Base-by-base conservation (phyloP, 176 grass and related monocot species). In the Metroxylon sagu region DNA sequence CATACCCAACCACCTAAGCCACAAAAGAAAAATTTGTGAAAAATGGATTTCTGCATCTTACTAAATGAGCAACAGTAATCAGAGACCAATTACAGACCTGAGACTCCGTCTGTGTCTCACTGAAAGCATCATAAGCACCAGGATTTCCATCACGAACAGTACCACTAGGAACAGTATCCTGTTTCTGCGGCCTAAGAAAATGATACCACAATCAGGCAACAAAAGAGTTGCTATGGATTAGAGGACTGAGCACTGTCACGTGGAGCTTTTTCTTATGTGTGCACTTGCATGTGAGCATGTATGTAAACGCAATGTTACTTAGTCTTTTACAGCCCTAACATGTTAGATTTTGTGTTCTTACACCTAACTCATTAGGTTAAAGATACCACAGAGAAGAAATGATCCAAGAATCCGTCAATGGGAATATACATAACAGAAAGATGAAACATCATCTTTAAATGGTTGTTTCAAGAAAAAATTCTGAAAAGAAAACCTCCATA, bases 71-170 rank as follows among this genome's bases (percentile, higher is more conserved):
- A 82, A 14, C 8, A 49, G 52, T 55, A 59, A 60, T 69, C n/a
- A 27, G 68, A 18, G 52, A 49, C 12, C 31, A 19, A 68, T 54
- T 55, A 29, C 54, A 29, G 16, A 96, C 86, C 92, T 96, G 92
- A 27, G 86, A 88, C 52, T 90, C 91, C 14, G 91, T 74, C 61
- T 90, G 92, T 4, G 92, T 88, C 77, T 90, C 92, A 57, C 86
- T 96, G 71, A 96, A 96, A 66, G 71, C 68, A 68, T 82, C 67
- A 59, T 85, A 90, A 23, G 71, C 14, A 52, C 70, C 56, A 14
- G 72, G 70, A 53, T 70, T 79, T 64, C 49, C 54, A 59, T 16
- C 66, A 31, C 72, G 31, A 58, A 16, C 58, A 19, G 64, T 68
- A 50, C 50, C 26, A 14, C 1, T 65, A 63, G 77, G 48, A 29